Evolutionary conservation across 73 alveolate genomes (phyloP), one percentile per base, ranked within the genome.

Genomic region (Durusdinium trenchii): DNA sequence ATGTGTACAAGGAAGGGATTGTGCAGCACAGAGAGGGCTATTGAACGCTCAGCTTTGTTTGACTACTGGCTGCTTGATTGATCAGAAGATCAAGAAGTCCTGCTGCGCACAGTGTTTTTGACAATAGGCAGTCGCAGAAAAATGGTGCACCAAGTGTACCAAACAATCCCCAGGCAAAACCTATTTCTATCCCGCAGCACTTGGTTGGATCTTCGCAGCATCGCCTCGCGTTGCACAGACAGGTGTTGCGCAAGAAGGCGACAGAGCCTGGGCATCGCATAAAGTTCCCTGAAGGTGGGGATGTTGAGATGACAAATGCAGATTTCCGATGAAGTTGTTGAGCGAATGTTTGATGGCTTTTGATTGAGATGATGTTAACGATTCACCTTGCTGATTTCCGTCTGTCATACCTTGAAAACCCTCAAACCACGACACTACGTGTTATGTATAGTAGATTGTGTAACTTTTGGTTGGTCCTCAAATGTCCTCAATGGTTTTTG

Each of bases 261-360:
- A 86, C 95, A 1, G 95, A 86, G 82, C 95, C 95, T 3, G 95
- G 95, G 75, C 96, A 90, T n/a, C 96, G 96, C 32, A 28, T 64
- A 71, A 64, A 47, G 40, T 90, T 90, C 57, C 96, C 96, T 16
- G 75, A 90, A 90, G 96, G 95, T 4, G 43, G 28, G 0, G 43
- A 18, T 16, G n/a, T 48, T 18, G 6, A 32, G 86, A n/a, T 75
- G 45, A n/a, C n/a, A n/a, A n/a, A n/a, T n/a, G n/a, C n/a, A n/a
- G n/a, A n/a, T n/a, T n/a, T n/a, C n/a, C n/a, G n/a, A n/a, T n/a
- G n/a, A n/a, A n/a, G n/a, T n/a, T n/a, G n/a, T n/a, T n/a, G n/a
- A n/a, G n/a, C n/a, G n/a, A n/a, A n/a, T n/a, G n/a, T n/a, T n/a
- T n/a, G n/a, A n/a, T n/a, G n/a, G n/a, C n/a, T n/a, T n/a, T n/a